Percentiles rank a stretch among this genome's conserved stretches.
These are phyloP conservation scores for Parsonsia alboflavescens DNA, from an alignment of 257 asterid genomes.

Conservation along the genomic window DNA sequence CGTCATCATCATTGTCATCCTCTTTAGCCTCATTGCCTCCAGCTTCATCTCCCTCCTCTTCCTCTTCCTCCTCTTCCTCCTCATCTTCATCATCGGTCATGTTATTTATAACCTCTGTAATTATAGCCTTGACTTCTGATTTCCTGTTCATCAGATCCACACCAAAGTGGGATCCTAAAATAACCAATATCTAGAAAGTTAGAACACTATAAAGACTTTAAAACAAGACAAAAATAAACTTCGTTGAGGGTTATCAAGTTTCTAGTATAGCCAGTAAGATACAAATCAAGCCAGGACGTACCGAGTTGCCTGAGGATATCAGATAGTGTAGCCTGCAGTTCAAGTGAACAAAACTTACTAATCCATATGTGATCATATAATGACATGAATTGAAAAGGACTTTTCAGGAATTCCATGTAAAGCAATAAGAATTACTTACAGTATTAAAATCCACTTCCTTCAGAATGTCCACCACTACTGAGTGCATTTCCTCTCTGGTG, in stretches of 20 bases:
- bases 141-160: slow-evolving; percentile 64
- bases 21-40: slow-evolving; percentile 44
- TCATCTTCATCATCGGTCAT: slow-evolving; percentile 87
- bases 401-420: not conserved
- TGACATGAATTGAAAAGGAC: not conserved
- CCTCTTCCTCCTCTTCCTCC: slow-evolving; percentile 43
- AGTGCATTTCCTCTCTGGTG: slow-evolving; percentile 58
- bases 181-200: not conserved
- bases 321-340: slow-evolving; percentile 81
- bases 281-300: slow-evolving; percentile 25
- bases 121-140: slow-evolving; percentile 69
- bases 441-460: slow-evolving; percentile 81
- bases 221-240: not conserved
- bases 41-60: slow-evolving; percentile 29
- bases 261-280: not conserved
- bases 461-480: slow-evolving; percentile 52
- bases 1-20: slow-evolving; percentile 39
- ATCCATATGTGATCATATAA: not conserved
- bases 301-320: slow-evolving; percentile 85
- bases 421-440: slow-evolving; percentile 39
- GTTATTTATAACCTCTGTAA: slow-evolving; percentile 74
- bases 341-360: not conserved
- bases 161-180: slow-evolving; percentile 57
- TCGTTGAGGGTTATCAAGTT: not conserved
- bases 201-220: not conserved